Conservation (phyloP, 140 eudicot species). For the Ambrosia hybrid region DNA sequence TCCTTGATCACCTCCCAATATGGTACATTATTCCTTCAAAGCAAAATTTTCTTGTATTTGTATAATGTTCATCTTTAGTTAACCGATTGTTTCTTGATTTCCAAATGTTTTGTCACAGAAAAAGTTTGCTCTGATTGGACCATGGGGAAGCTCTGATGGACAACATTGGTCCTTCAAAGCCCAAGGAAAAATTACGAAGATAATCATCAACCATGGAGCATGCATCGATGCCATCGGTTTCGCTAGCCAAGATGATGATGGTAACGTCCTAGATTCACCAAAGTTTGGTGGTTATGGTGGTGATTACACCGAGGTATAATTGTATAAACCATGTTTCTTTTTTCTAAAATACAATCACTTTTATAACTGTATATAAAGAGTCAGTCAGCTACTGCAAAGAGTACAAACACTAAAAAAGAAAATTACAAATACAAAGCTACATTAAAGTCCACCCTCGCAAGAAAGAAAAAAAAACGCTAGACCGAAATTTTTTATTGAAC, state of each 20-base stretch:
- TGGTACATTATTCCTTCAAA: background rate
- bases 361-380: too few relatives aligned
- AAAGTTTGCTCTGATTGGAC: conserved; percentile 26
- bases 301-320: conserved; percentile 25
- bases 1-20: conserved; percentile 12
- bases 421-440: too few relatives aligned
- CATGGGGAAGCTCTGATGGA: conserved; percentile 35
- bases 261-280: conserved; percentile 12
- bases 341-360: too few relatives aligned
- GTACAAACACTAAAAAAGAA: too few relatives aligned
- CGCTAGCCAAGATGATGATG: conserved; percentile 38
- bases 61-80: background rate
- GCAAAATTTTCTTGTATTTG: background rate
- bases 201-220: conserved; percentile 36
- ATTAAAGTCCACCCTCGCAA: too few relatives aligned
- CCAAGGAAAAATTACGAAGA: conserved; percentile 30
- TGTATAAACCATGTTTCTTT: background rate
- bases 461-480: too few relatives aligned
- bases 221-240: conserved; percentile 30
- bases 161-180: conserved; percentile 34
- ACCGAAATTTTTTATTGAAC: background rate
- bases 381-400: too few relatives aligned
- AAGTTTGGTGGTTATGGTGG: conserved; percentile 37
- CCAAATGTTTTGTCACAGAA: conserved; percentile 10
- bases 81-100: background rate